Evolutionary conservation across 163 green algal species (phyloP), one percentile per base, ranked within the genome.

Genomic region (Chlamydomonas reinhardtii): DNA sequence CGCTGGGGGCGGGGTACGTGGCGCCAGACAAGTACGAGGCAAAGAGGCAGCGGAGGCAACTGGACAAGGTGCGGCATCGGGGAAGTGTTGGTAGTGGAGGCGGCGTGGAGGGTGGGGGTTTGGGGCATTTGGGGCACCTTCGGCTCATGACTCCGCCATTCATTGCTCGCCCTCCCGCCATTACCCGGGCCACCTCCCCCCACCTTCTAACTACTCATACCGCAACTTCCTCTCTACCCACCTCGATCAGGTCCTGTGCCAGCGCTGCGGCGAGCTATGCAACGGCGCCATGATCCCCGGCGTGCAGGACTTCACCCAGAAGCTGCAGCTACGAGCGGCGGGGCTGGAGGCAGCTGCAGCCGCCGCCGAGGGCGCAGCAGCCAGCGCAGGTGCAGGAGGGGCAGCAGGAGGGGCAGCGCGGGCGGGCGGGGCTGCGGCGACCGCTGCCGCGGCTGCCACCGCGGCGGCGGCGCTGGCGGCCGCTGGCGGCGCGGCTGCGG

Each of bases 271-370:
- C 61, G 91, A 87, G 25, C 90, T 98, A n/a, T 96, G 89, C 83
- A 94, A 98, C 85, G 95, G 96, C 0, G 90, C 85, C 31, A 97
- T 98, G 95, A 94, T 98, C 16, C 95, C 95, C 2, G 96, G 80
- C 0, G 95, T 98, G 37, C 76, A 91, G 43, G 94, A 98, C 87
- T 95, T 96, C 74, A 90, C 84, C 15, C 91, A 96, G 68, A 92
- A 91, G 78, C 56, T 75, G 43, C 56, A 83, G 54, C 37, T 64
- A 54, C 64, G 83, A 74, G 59, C 76, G 52, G 73, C 78, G 29
- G 75, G 78, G 69, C 35, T 52, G 48, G 22, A 52, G 31, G n/a
- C 75, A 81, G 68, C 83, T 76, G 48, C 87, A 76, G 48, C 27
- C 65, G 71, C 35, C n/a, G 20, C 56, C 31, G 48, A 35, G 32